phyloP scores from a whole-genome alignment of 805 yeast species.

The Sporopachydermia quercuum region DNA sequence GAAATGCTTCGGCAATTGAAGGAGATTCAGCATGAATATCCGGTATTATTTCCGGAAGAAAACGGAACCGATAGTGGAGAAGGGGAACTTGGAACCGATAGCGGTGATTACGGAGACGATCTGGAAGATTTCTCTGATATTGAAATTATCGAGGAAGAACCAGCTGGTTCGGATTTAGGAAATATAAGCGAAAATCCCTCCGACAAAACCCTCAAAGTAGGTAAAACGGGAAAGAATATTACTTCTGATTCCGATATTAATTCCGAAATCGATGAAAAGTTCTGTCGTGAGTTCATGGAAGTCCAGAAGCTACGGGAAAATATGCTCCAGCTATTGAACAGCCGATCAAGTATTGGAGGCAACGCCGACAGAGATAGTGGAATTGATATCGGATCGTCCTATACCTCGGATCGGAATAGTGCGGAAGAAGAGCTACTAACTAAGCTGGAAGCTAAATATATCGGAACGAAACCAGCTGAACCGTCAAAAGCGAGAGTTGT shows the following conservation, averaged over 20 bases:
- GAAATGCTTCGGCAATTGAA: neutral
- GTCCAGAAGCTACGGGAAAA: neutral
- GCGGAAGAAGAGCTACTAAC: neutral
- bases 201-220: neutral
- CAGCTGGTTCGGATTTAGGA: neutral
- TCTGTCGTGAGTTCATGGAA: neutral
- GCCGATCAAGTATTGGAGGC: too few relatives aligned
- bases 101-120: too few relatives aligned
- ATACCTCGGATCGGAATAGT: too few relatives aligned
- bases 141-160: neutral
- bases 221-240: neutral
- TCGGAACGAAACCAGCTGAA: neutral
- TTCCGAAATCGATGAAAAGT: neutral
- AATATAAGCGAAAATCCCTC: neutral
- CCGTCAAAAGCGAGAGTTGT: constrained; percentile 9
- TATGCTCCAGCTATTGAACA: too few relatives aligned
- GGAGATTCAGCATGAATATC: neutral
- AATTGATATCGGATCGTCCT: too few relatives aligned
- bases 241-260: neutral
- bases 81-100: neutral
- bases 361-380: neutral
- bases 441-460: neutral
- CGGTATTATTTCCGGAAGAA: neutral
- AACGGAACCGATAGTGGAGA: neutral
- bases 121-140: neutral